A percentile compares a stretch with the other conserved stretches of the same genome.
phyloP scores from a whole-genome alignment of 2,329 filamentous ascomycete genomes.

The Fonsecaea pugnacius region DNA sequence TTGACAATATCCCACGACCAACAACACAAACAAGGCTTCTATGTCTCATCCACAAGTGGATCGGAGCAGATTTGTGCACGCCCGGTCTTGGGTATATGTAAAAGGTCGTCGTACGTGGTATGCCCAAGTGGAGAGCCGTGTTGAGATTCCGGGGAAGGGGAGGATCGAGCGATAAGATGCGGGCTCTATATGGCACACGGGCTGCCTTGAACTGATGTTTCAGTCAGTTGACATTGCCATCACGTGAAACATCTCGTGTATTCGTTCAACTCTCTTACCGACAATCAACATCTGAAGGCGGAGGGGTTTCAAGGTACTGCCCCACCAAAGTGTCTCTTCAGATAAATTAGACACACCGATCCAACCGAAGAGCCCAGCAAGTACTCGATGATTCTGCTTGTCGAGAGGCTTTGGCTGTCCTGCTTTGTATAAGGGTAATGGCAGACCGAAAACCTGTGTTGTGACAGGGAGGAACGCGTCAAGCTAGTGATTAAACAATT shows the following conservation, averaged over 20 bases:
- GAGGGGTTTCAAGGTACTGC: conserved; percentile 18
- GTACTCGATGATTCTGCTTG: too few relatives aligned
- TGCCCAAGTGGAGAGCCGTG: not conserved
- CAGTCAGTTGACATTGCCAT: conserved; percentile 10
- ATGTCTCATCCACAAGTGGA: conserved; percentile 22
- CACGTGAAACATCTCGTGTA: conserved; percentile 15
- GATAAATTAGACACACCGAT: not conserved
- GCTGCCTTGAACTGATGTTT: conserved; percentile 19
- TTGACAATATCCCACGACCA: conserved; percentile 9
- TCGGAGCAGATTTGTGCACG: conserved; percentile 1
- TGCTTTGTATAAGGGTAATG: not conserved
- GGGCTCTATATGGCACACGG: conserved; percentile 12
- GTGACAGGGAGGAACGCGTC: not conserved
- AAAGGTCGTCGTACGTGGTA: not conserved
- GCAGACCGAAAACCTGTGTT: not conserved
- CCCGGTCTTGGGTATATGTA: not conserved
- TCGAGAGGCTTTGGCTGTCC: not conserved
- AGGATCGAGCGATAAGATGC: not conserved
- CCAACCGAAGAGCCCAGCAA: not conserved
- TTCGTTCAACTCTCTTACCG: conserved; percentile 23
- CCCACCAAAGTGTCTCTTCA: conserved; percentile 6
- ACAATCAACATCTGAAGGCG: conserved; percentile 16
- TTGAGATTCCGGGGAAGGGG: conserved; percentile 1
- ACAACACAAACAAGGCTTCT: conserved; percentile 1
- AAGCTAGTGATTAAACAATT: not conserved